Evolutionary conservation across 139 green algal genomes (phyloP).

Genomic region (Chlamydomonas urium): DNA sequence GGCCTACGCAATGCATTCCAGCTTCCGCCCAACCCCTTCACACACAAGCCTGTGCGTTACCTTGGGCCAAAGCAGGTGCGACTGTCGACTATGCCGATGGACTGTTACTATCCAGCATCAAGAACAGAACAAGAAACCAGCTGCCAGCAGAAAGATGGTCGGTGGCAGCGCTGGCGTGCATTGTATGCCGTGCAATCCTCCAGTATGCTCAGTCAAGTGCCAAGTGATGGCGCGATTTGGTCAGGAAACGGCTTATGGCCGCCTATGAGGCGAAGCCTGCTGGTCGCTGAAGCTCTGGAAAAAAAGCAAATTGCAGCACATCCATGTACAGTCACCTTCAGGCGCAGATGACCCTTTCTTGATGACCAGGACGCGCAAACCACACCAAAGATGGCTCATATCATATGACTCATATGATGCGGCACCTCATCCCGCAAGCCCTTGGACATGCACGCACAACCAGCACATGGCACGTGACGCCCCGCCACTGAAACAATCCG

Average conservation of each 20-base stretch:
- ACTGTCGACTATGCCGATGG: background rate
- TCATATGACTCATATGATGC: background rate
- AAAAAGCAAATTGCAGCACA: too few species aligned
- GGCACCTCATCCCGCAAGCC: background rate
- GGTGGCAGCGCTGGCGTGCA: too few species aligned
- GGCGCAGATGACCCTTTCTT: background rate
- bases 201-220: too few species aligned
- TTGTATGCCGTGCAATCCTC: too few species aligned
- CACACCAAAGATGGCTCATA: background rate
- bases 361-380: background rate
- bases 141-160: too few species aligned
- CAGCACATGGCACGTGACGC: background rate
- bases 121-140: background rate
- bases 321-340: background rate
- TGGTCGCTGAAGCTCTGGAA: too few species aligned
- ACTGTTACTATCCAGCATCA: background rate
- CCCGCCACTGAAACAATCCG: background rate
- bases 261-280: too few species aligned
- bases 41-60: background rate
- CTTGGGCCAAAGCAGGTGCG: conserved; percentile 4
- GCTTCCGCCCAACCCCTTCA: conserved; percentile 12
- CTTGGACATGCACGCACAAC: background rate
- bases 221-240: too few species aligned
- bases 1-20: background rate
- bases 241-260: too few species aligned